phyloP scores from a whole-genome alignment of 148 eudicot genomes.

The Rhododendron williamsianum region DNA sequence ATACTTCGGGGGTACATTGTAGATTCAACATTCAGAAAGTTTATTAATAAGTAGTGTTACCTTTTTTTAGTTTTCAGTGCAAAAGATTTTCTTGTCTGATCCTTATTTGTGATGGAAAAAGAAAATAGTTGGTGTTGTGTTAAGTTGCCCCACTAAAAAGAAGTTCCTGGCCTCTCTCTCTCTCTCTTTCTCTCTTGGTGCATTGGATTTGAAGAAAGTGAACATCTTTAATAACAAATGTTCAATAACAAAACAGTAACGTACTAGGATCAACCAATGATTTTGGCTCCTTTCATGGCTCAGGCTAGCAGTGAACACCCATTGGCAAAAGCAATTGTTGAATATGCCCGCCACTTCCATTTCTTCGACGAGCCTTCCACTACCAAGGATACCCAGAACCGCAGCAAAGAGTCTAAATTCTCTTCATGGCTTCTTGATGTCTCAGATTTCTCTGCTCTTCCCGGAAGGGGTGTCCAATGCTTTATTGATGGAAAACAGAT shows the following conservation, averaged over 20 bases:
- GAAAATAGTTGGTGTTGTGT: background rate
- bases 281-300: background rate
- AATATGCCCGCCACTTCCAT: slow-evolving; percentile 94
- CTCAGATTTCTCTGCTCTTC: slow-evolving; percentile 69
- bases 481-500: slow-evolving; percentile 48
- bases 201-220: background rate
- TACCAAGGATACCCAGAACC: slow-evolving; percentile 34
- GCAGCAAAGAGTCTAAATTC: slow-evolving; percentile 28
- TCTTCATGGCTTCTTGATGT: slow-evolving; percentile 87
- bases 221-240: background rate
- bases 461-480: slow-evolving; percentile 86
- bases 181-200: background rate
- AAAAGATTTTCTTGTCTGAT: background rate
- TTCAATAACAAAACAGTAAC: background rate
- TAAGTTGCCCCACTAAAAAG: background rate
- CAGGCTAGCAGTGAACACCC: slow-evolving; percentile 98
- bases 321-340: slow-evolving; percentile 79
- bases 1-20: background rate
- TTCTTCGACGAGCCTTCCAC: slow-evolving; percentile 69
- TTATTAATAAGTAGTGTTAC: background rate
- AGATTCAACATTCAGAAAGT: background rate
- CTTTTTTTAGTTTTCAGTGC: background rate
- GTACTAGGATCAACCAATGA: background rate
- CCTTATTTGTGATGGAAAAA: background rate
- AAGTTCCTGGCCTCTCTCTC: background rate